Conservation (phyloP, 139 green algal species). For the Pedinophyceae sp. region DNA sequence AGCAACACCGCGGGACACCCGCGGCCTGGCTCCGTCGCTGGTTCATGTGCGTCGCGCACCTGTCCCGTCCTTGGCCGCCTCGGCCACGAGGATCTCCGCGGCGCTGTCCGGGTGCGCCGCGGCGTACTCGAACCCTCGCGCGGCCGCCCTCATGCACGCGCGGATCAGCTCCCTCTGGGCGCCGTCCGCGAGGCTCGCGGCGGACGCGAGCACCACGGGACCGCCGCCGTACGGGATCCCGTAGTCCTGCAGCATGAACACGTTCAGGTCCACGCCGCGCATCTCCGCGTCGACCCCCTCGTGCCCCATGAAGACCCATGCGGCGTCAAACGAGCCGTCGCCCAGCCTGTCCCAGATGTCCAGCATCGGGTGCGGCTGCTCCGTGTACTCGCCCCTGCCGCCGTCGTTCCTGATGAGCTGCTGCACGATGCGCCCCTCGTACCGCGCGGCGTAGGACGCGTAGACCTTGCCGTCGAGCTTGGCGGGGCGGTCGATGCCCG, state of each 20-base stretch:
- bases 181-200: neutral
- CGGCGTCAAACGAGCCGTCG: constrained; percentile 52
- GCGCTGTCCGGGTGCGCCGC: constrained; percentile 32
- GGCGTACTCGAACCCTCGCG: constrained; percentile 37
- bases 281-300: constrained; percentile 60
- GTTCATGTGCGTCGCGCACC: no score
- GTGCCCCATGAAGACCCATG: constrained; percentile 64
- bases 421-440: constrained; percentile 72
- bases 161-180: constrained; percentile 6
- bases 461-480: constrained; percentile 65
- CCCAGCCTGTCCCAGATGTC: constrained; percentile 68
- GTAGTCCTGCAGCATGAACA: constrained; percentile 52
- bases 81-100: no score
- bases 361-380: constrained; percentile 52
- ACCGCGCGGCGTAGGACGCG: constrained; percentile 59
- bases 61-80: no score
- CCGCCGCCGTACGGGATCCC: constrained; percentile 54
- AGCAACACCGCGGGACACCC: no score
- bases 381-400: constrained; percentile 51
- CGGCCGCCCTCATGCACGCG: constrained; percentile 37
- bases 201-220: constrained; percentile 29
- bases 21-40: no score
- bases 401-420: constrained; percentile 60
- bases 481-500: constrained; percentile 22
- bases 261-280: constrained; percentile 45